Evolutionary conservation across 2,329 filamentous ascomycete species (phyloP).

Genomic region (Phialophora expanda): DNA sequence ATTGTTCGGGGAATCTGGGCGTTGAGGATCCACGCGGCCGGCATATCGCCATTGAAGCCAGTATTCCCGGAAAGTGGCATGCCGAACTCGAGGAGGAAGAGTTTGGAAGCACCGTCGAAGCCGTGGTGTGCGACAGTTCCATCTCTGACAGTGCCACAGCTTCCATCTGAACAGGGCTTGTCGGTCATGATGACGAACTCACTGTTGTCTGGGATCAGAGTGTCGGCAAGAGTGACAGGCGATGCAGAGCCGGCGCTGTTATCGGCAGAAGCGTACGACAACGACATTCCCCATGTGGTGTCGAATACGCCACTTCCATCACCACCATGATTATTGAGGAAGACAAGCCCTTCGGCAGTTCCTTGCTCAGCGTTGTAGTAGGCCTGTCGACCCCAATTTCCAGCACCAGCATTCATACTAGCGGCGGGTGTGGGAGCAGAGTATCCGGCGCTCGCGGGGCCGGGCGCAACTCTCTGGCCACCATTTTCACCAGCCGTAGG

Average conservation of each 20-base stretch:
- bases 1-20: conserved; percentile 71
- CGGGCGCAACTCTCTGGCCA: conserved; percentile 5
- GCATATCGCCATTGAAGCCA: conserved; percentile 67
- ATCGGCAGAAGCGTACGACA: conserved; percentile 59
- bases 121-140: conserved; percentile 64
- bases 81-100: conserved; percentile 74
- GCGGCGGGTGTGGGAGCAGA: conserved; percentile 17
- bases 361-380: conserved; percentile 55
- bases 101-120: conserved; percentile 71
- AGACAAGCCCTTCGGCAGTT: conserved; percentile 59
- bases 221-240: conserved; percentile 58
- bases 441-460: conserved; percentile 48
- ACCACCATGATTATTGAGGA: conserved; percentile 64
- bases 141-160: conserved; percentile 57
- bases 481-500: conserved; percentile 7
- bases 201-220: conserved; percentile 53
- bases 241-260: conserved; percentile 54
- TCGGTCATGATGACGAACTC: conserved; percentile 61
- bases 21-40: conserved; percentile 78
- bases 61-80: conserved; percentile 68
- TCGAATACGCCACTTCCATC: conserved; percentile 62
- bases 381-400: conserved; percentile 52
- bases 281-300: conserved; percentile 61
- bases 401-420: conserved; percentile 27
- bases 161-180: conserved; percentile 52